Evolutionary conservation across 2,329 filamentous ascomycete species (phyloP).

Genomic region (Anisogramma anomala): DNA sequence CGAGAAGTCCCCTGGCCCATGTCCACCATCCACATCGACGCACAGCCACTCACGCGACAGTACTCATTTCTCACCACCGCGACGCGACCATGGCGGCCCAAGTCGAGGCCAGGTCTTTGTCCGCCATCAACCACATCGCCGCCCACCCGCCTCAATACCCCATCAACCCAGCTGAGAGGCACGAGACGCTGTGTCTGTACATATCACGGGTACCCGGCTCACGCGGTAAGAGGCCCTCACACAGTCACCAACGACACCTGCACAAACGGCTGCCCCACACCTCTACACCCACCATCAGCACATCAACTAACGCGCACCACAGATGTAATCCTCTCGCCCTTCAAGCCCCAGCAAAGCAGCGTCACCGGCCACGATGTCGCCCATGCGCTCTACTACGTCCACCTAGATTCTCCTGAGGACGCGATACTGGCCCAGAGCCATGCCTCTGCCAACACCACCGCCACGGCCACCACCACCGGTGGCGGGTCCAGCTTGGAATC

Average conservation of each 20-base stretch:
- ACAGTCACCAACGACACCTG: slow-evolving; percentile 15
- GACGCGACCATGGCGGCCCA: slow-evolving; percentile 22
- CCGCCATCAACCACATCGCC: slow-evolving; percentile 67
- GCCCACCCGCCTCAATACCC: slow-evolving; percentile 80
- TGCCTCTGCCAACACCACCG: too few relatives aligned
- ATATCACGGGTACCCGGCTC: slow-evolving; percentile 89
- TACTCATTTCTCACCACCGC: neutral
- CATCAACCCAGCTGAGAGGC: slow-evolving; percentile 56
- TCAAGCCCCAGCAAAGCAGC: slow-evolving; percentile 79
- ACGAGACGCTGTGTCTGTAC: slow-evolving; percentile 71
- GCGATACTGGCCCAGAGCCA: too few relatives aligned
- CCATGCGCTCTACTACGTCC: slow-evolving; percentile 82
- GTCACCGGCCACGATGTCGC: slow-evolving; percentile 80
- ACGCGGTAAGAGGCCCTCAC: slow-evolving; percentile 47
- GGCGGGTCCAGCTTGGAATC: slow-evolving; percentile 35
- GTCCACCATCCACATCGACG: too few relatives aligned
- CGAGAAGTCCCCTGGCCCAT: too few relatives aligned
- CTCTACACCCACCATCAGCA: too few relatives aligned
- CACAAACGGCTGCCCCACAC: too few relatives aligned
- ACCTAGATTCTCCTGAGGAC: slow-evolving; percentile 59
- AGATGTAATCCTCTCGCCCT: slow-evolving; percentile 87
- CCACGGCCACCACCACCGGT: slow-evolving; percentile 20
- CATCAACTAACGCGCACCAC: slow-evolving; percentile 15
- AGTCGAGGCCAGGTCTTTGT: slow-evolving; percentile 75
- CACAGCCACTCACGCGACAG: too few relatives aligned